Base-by-base conservation (phyloP, 768 basidiomycete genomes). In the Suillus variegatus region DNA sequence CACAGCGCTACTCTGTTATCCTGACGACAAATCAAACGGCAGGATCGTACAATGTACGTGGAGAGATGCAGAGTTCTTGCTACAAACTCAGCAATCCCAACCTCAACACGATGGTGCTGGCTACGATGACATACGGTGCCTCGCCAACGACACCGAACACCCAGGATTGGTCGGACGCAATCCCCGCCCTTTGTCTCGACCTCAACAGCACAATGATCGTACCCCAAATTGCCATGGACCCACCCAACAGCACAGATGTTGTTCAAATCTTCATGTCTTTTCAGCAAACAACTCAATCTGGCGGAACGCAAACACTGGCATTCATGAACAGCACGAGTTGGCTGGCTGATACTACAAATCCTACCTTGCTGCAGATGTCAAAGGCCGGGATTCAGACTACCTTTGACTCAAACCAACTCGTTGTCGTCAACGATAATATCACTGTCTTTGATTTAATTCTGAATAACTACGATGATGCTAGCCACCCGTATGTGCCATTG, bases 1-100 rank as follows among this genome's bases (percentile, higher is more conserved):
- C 83, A 2, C 84, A 85, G 74, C 78, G 85, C 51, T 84, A 84
- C 69, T 81, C 79, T n/a, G 84, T 82, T 41, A 74, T 86, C 46
- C 69, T 85, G 18, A 67, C 66, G 28, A 79, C 83, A 43, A 80
- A 83, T 65, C 76, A 76, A 65, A 80, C 78, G 7, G 69, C 61
- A 36, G 77, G 76, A 25, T 71, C 73, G 5, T 80, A 79, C 57
- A 73, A 74, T 22, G 67, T 84, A 67, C 78, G 82, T 28, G 78
- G 78, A 12, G 76, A 74, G 47, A 68, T 82, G 67, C 79, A 81
- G 55, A 71, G 56, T 5, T 43, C 65, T 1, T 75, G 75, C 51
- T 79, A 77, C 58, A 77, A 77, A 35, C 68, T 75, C 54, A 1
- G 68, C 8, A 77, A 75, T 61, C 71, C 74, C 3, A 68, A 71